Conservation (phyloP, 2,329 filamentous ascomycete species). For the Fusarium sacchari region DNA sequence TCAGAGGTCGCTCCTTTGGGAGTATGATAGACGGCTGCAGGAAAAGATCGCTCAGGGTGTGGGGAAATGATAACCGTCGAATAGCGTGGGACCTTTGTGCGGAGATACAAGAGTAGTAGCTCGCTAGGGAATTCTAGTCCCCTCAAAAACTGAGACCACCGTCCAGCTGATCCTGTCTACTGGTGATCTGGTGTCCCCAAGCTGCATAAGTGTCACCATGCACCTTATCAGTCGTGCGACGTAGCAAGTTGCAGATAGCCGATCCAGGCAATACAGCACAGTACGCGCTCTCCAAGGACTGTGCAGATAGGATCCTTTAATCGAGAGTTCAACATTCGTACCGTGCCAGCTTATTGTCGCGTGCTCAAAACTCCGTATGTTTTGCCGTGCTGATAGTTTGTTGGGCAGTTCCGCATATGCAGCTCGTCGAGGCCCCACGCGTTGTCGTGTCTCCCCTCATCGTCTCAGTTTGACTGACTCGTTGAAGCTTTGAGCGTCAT, state of each 20-base stretch:
- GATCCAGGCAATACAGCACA: conserved; percentile 20
- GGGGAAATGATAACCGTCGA: conserved; percentile 32
- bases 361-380: conserved; percentile 12
- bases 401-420: conserved; percentile 44
- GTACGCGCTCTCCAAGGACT: conserved; percentile 16
- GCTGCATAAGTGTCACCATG: conserved; percentile 34
- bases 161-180: conserved; percentile 38
- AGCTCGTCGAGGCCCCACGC: conserved; percentile 25
- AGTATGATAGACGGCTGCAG: conserved; percentile 35
- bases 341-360: conserved; percentile 12
- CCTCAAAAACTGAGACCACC: conserved; percentile 37
- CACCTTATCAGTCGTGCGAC: conserved; percentile 33
- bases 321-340: conserved; percentile 8
- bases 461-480: conserved; percentile 27
- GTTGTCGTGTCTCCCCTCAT: conserved; percentile 24
- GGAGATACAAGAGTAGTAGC: conserved; percentile 38
- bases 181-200: conserved; percentile 33
- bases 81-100: conserved; percentile 37
- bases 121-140: conserved; percentile 41
- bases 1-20: conserved; percentile 35
- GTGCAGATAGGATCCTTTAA: conserved; percentile 19
- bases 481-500: conserved; percentile 68
- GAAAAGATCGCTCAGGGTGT: conserved; percentile 27
- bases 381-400: conserved; percentile 20
- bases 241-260: conserved; percentile 22